Base-by-base conservation (phyloP, 2,329 filamentous ascomycete species). In the Diaporthe citri region DNA sequence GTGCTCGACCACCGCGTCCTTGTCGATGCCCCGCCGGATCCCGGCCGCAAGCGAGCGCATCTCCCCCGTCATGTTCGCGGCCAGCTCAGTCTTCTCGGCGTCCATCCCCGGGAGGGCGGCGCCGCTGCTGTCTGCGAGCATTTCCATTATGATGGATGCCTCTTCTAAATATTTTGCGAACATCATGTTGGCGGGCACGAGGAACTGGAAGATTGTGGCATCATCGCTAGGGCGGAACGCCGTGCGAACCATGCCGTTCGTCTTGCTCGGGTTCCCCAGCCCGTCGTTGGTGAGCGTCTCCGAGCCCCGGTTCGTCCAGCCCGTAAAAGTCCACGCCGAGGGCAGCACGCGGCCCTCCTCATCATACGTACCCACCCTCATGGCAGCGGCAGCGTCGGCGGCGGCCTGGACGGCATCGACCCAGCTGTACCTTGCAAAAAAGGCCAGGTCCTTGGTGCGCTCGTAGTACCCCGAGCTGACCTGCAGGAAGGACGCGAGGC, bases 191-290 rank as follows among this genome's bases (percentile, higher is more conserved):
- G 92, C 90, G 0, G 94, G 94, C 78, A 96, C 94, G 80, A 95
- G 91, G 82, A 93, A 94, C 77, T 94, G 93, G 77, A 95, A 91
- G 70, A 94, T 95, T 1, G 93, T 94, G 10, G 94, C 91, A 82
- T 97, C 95, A 82, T 97, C 95, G 73, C 93, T 95, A 0, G 95
- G 95, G 0, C 95, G 89, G 85, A 97, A 97, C 1, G 94, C 94
- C 71, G 92, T 94, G 72, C 94, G 90, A 60, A 97, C 90, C 73
- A 97, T 89, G 0, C 94, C 94, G 2, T 95, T 96, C 46, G 89
- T 90, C 75, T 91, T 92, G 17, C 96, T 88, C 0, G 95, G 95
- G 80, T 96, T 96, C 25, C 94, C 95, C 71, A 93, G 88, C 10
- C 95, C 95, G 36, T 86, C 86, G 72, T 97, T 91, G 76, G 88